phyloP scores from a whole-genome alignment of 352 stramenopile genomes.

The Phytopythium mirpurense region DNA sequence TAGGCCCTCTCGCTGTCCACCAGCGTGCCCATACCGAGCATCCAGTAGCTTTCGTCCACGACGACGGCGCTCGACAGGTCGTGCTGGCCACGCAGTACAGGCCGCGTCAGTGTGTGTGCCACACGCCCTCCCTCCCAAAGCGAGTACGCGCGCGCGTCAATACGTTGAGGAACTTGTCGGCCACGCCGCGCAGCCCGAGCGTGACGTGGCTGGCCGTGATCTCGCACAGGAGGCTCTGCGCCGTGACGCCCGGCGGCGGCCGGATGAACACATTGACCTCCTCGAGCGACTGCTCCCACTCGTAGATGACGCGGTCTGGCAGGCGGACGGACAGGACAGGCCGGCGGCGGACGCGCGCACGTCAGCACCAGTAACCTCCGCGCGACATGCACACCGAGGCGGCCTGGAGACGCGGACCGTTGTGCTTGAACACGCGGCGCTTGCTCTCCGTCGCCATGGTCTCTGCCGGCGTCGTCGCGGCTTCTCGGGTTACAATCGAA shows the following conservation, averaged over 20 bases:
- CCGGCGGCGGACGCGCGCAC: too few species aligned
- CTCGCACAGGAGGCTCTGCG: conserved; percentile 80
- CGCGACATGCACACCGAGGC: background rate
- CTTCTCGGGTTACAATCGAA: too few species aligned
- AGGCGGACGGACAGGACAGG: too few species aligned
- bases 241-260: conserved; percentile 79
- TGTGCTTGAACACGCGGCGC: conserved; percentile 66
- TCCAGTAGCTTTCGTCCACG: conserved; percentile 95
- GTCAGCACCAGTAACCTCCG: background rate
- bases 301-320: conserved; percentile 88
- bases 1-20: too few species aligned
- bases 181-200: conserved; percentile 84
- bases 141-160: background rate
- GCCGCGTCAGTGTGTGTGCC: background rate
- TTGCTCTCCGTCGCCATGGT: conserved; percentile 36
- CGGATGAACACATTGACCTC: conserved; percentile 96
- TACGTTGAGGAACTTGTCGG: conserved; percentile 92
- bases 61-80: conserved; percentile 90
- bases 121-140: background rate
- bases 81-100: conserved; percentile 50
- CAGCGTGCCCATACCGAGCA: conserved; percentile 58
- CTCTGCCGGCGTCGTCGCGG: conserved; percentile 3
- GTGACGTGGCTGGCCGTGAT: conserved; percentile 88
- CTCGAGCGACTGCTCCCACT: conserved; percentile 96
- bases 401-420: conserved; percentile 25